Evolutionary conservation across 2,329 filamentous ascomycete genomes (phyloP), one percentile per base, ranked within the genome.

Genomic region (Clonostachys rhizophaga): DNA sequence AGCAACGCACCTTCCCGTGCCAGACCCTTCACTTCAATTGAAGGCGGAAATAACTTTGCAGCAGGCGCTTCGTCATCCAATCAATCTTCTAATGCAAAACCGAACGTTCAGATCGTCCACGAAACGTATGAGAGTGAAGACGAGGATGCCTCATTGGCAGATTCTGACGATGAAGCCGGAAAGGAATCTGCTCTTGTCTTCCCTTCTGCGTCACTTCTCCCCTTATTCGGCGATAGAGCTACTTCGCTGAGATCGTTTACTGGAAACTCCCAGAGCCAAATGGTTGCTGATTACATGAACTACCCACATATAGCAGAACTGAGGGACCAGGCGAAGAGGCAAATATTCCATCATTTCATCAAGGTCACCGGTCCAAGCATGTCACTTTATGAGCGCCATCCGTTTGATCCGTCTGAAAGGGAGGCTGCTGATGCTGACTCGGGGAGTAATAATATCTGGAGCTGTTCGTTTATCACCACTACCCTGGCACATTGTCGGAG

Each of bases 261-360:
- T 4, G 64, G 68, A 5, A 72, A 74, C 55, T 70, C 69, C 1
- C 64, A 72, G 14, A 71, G 72, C 35, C 68, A 75, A 47, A 70
- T 76, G 34, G 71, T 91, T 42, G 75, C 82, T 13, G 82, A 78
- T 3, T 91, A 91, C 55, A 74, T 76, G 39, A 85, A 86, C 6
- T 81, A 81, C 1, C 76, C 81, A 5, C 68, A 76, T 18, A 81
- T 80, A 34, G 86, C 85, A 37, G 91, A 94, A 34, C 70, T 96
- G 30, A 88, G 84, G 55, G 90, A 96, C 53, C 79, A 83, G 4
- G 84, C 86, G 52, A 92, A 89, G 11, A 86, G 89, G 13, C 79
- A 85, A 33, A 84, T 96, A 7, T 97, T 97, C 63, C 86, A 86
- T 63, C 91, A 97, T 65, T 97, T 96, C 63, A 83, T 97, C 42